These are phyloP conservation scores for Thermothielavioides terrestris DNA, from an alignment of 495 filamentous ascomycete genomes.

Conservation along the genomic window DNA sequence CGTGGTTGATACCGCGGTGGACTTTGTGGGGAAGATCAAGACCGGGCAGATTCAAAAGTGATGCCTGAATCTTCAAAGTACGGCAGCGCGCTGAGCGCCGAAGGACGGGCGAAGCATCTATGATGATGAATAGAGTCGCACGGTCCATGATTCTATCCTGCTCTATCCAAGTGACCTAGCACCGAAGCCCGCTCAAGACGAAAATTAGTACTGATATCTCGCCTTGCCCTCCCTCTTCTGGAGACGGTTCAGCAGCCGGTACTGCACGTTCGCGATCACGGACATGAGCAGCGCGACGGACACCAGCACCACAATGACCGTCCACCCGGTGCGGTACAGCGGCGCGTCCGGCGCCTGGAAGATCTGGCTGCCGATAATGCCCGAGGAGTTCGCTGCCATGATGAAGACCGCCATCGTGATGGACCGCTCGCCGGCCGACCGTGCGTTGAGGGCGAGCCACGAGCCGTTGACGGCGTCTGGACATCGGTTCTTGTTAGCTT, in stretches of 20 bases:
- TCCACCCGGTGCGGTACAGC: slow-evolving; percentile 33
- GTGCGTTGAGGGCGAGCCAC: slow-evolving; percentile 32
- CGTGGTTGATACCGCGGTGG: too few species aligned
- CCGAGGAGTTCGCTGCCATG: slow-evolving; percentile 47
- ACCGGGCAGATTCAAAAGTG: too few species aligned
- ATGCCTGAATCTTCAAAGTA: too few species aligned
- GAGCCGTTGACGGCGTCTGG: slow-evolving; percentile 32
- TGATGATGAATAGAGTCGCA: too few species aligned
- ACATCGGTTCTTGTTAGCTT: too few species aligned
- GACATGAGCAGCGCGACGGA: slow-evolving; percentile 13
- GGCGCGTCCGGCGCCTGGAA: slow-evolving; percentile 46
- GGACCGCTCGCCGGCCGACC: slow-evolving; percentile 27
- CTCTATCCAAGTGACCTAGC: too few species aligned
- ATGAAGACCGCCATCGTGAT: slow-evolving; percentile 41
- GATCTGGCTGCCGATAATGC: slow-evolving; percentile 46
- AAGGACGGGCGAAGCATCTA: too few species aligned
- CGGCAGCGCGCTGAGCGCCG: too few species aligned
- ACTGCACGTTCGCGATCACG: slow-evolving; percentile 19
- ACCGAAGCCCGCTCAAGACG: too few species aligned
- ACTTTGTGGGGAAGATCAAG: too few species aligned
- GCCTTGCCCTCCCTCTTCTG: slow-evolving; percentile 10
- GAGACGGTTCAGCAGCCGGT: slow-evolving; percentile 17
- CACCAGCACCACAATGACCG: slow-evolving; percentile 13
- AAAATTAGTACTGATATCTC: slow-evolving; percentile 9
- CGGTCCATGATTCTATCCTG: too few species aligned